These are phyloP conservation scores for Waltergamsia citrina DNA, from an alignment of 2,329 filamentous ascomycete species.

Conservation along the genomic window DNA sequence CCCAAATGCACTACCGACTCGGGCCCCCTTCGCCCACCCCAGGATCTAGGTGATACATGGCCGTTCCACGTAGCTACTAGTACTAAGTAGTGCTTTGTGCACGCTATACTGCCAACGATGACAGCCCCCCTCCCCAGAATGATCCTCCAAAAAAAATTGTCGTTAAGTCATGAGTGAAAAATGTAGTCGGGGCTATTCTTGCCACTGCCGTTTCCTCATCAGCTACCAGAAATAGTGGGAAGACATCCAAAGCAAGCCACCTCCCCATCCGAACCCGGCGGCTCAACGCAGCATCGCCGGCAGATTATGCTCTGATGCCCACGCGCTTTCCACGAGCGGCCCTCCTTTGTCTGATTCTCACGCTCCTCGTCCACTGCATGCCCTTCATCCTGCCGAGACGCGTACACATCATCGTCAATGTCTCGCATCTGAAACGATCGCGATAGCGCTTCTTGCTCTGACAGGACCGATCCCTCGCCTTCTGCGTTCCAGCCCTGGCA, in stretches of 20 bases:
- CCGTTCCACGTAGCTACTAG: too few species aligned
- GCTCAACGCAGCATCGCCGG: conserved; percentile 60
- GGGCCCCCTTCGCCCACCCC: too few species aligned
- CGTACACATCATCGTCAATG: conserved; percentile 20
- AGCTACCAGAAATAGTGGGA: too few species aligned
- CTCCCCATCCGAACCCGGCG: conserved; percentile 49
- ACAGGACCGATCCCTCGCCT: conserved; percentile 11
- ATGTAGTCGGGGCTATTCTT: too few species aligned
- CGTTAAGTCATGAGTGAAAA: too few species aligned
- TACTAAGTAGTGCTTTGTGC: too few species aligned
- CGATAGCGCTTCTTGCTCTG: conserved; percentile 25
- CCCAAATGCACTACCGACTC: too few species aligned
- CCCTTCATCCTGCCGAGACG: not conserved
- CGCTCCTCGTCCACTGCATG: not conserved
- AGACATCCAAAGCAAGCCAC: conserved; percentile 56
- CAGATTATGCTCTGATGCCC: conserved; percentile 49
- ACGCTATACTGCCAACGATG: too few species aligned
- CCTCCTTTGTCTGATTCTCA: not conserved
- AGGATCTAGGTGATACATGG: too few species aligned
- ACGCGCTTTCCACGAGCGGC: conserved; percentile 20
- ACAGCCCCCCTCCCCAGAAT: too few species aligned
- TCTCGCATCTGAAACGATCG: conserved; percentile 43
- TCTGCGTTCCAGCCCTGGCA: conserved; percentile 40
- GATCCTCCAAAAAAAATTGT: too few species aligned
- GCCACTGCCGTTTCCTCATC: too few species aligned